phyloP scores from a whole-genome alignment of 106 monocot species.

The Ottelia alismoides region DNA sequence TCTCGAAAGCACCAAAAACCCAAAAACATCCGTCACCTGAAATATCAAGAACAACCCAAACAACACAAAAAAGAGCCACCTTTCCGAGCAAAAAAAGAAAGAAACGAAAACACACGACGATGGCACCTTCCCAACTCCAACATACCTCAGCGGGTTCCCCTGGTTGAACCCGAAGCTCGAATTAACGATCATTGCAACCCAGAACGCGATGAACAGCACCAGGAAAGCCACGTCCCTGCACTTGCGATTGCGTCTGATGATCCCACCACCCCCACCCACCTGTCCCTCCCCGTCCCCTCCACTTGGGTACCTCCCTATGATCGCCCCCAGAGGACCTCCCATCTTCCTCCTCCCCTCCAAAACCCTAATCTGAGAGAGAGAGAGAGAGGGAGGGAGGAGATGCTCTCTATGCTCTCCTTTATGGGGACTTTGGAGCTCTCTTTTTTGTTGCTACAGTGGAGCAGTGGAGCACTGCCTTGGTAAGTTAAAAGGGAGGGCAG shows the following conservation, averaged over 20 bases:
- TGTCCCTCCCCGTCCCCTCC: slow-evolving; percentile 18
- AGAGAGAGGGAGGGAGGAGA: too few relatives aligned
- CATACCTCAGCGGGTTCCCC: slow-evolving; percentile 65
- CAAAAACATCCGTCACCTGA: background rate
- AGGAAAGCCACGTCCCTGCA: slow-evolving; percentile 67
- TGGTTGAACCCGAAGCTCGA: slow-evolving; percentile 86
- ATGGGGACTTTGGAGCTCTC: too few relatives aligned
- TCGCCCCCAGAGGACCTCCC: slow-evolving; percentile 36
- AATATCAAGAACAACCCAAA: background rate
- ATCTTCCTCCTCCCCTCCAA: slow-evolving; percentile 6
- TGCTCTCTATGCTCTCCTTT: too few relatives aligned
- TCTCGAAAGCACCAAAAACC: background rate
- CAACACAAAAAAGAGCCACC: background rate
- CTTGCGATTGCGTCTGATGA: slow-evolving; percentile 57
- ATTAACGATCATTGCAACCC: slow-evolving; percentile 86
- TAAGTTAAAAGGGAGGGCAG: too few relatives aligned
- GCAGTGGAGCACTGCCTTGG: too few relatives aligned
- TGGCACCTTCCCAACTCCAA: background rate
- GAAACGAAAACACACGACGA: too few relatives aligned
- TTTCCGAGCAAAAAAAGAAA: background rate
- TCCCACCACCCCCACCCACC: slow-evolving; percentile 11
- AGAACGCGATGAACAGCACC: slow-evolving; percentile 54
- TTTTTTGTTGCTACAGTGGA: too few relatives aligned
- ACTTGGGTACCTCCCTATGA: slow-evolving; percentile 56
- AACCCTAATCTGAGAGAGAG: too few relatives aligned